Evolutionary conservation across 257 asterid species (phyloP).

Genomic region (Ocimum tenuiflorum): DNA sequence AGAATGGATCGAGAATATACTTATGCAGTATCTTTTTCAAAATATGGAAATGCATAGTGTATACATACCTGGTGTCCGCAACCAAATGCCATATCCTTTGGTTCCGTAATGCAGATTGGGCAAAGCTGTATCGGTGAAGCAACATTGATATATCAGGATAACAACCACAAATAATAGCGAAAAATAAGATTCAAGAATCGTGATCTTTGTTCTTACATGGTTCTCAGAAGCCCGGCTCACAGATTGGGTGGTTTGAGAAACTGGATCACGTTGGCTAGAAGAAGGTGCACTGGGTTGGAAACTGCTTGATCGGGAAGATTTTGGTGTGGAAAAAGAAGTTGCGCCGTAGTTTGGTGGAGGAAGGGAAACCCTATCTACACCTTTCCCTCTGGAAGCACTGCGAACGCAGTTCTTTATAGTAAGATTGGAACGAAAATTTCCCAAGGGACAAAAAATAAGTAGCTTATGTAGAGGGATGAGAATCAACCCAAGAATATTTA

Average conservation of each 20-base stretch:
- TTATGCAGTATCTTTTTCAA: not conserved
- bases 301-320: constrained; percentile 48
- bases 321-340: constrained; percentile 45
- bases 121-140: constrained; percentile 48
- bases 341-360: constrained; percentile 78
- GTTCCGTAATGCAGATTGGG: constrained; percentile 71
- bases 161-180: not conserved
- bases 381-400: constrained; percentile 71
- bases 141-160: not conserved
- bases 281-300: constrained; percentile 66
- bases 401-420: constrained; percentile 17
- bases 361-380: constrained; percentile 59
- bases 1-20: not conserved
- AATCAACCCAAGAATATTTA: constrained; percentile 67
- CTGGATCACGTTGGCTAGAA: constrained; percentile 29
- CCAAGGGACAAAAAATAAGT: not conserved
- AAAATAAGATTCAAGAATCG: not conserved
- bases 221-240: constrained; percentile 48
- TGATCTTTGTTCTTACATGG: constrained; percentile 36
- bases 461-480: not conserved
- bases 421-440: not conserved
- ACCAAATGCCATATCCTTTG: constrained; percentile 90
- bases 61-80: constrained; percentile 82
- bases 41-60: not conserved
- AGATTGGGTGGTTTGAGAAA: constrained; percentile 31